These are phyloP conservation scores for Lolium rigidum DNA, from an alignment of 176 grass and related monocot species.

Conservation along the genomic window DNA sequence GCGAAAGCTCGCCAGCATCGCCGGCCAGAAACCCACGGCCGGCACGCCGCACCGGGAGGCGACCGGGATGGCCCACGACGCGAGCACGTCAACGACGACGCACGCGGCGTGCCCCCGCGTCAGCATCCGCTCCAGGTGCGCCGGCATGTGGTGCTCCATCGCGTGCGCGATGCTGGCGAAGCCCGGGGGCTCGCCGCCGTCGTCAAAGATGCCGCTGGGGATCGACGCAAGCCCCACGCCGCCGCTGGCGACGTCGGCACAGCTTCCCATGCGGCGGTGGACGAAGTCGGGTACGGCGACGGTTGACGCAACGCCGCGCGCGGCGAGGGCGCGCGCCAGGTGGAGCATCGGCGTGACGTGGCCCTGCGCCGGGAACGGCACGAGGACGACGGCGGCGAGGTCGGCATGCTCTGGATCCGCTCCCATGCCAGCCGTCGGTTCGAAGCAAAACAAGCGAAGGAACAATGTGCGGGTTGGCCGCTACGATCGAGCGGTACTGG, in stretches of 20 bases:
- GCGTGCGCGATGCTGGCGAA: conserved; percentile 57
- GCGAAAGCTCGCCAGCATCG: conserved; percentile 73
- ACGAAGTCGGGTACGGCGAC: conserved; percentile 81
- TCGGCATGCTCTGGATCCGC: background rate
- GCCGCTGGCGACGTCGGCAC: background rate
- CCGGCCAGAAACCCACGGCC: conserved; percentile 82
- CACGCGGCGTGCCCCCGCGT: conserved; percentile 28
- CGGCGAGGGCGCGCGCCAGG: conserved; percentile 62
- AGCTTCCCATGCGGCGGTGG: conserved; percentile 53
- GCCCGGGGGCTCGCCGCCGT: conserved; percentile 14
- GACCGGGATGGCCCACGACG: conserved; percentile 94
- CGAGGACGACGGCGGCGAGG: conserved; percentile 52
- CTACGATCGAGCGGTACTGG: background rate
- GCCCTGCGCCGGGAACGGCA: conserved; percentile 92
- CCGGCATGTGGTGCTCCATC: conserved; percentile 87
- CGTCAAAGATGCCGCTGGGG: conserved; percentile 47
- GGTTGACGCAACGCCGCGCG: conserved; percentile 52
- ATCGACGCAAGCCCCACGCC: conserved; percentile 47
- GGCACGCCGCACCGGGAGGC: conserved; percentile 61
- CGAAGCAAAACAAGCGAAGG: background rate
- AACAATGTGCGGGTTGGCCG: background rate
- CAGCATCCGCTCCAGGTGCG: conserved; percentile 63
- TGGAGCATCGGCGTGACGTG: conserved; percentile 93
- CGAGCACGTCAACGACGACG: conserved; percentile 81
- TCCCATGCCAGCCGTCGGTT: conserved; percentile 17